Evolutionary conservation across 2,329 filamentous ascomycete genomes (phyloP).

Genomic region (Escovopsis weberi): DNA sequence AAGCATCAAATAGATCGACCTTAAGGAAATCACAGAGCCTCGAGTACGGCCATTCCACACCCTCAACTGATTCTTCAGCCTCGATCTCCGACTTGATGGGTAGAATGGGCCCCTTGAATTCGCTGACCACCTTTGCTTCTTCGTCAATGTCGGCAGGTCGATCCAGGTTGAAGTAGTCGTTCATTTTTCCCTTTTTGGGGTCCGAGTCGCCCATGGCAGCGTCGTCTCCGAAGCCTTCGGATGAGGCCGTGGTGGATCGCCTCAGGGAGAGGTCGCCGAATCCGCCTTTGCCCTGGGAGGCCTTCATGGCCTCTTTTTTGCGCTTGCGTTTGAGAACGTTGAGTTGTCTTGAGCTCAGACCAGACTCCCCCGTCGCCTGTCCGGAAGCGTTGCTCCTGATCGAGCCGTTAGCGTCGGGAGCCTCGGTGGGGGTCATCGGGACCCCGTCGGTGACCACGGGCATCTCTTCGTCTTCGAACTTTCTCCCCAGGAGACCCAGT

Average conservation of each 20-base stretch:
- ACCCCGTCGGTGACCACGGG: slow-evolving; percentile 34
- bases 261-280: slow-evolving; percentile 74
- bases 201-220: slow-evolving; percentile 37
- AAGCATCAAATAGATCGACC: slow-evolving; percentile 81
- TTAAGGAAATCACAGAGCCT: slow-evolving; percentile 87
- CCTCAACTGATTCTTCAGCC: slow-evolving; percentile 60
- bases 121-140: slow-evolving; percentile 80
- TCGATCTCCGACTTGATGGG: slow-evolving; percentile 80
- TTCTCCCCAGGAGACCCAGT: slow-evolving; percentile 72
- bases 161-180: slow-evolving; percentile 86
- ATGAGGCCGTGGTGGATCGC: slow-evolving; percentile 43
- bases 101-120: slow-evolving; percentile 76
- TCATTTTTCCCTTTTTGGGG: slow-evolving; percentile 49
- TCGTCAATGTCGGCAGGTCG: slow-evolving; percentile 67
- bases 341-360: slow-evolving; percentile 80
- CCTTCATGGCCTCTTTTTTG: slow-evolving; percentile 77
- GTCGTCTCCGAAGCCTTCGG: slow-evolving; percentile 48
- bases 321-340: slow-evolving; percentile 91
- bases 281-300: slow-evolving; percentile 70
- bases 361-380: slow-evolving; percentile 45
- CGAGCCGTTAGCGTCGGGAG: slow-evolving; percentile 19
- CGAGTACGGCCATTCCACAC: slow-evolving; percentile 86
- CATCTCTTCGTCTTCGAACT: slow-evolving; percentile 71
- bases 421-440: slow-evolving; percentile 32
- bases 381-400: slow-evolving; percentile 23